These are phyloP conservation scores for Prunus mongolica DNA, from an alignment of 306 rosid genomes.

Conservation along the genomic window DNA sequence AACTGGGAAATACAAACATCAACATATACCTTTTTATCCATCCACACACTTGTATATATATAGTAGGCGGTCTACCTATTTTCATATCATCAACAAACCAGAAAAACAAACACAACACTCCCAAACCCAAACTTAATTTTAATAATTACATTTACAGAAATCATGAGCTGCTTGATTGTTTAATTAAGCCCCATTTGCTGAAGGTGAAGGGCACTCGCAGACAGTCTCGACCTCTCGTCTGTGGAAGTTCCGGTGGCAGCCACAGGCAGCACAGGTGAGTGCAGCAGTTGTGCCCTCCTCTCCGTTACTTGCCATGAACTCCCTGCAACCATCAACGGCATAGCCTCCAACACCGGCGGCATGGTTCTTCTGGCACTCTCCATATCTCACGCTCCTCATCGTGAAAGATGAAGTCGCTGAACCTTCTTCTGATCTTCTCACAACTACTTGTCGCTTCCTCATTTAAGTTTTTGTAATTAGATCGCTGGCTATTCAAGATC, in stretches of 20 bases:
- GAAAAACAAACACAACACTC: slow-evolving; percentile 1
- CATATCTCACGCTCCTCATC: slow-evolving; percentile 55
- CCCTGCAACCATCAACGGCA: slow-evolving; percentile 92
- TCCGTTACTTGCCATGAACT: slow-evolving; percentile 70
- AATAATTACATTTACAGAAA: not conserved
- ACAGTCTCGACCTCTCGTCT: slow-evolving; percentile 53
- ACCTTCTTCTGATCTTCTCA: slow-evolving; percentile 53
- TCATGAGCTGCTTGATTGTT: not conserved
- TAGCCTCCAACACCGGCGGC: slow-evolving; percentile 87
- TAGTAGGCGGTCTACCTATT: not conserved
- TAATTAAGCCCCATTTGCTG: slow-evolving; percentile 36
- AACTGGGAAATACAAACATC: not conserved
- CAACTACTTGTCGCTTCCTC: slow-evolving; percentile 91
- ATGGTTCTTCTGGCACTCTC: slow-evolving; percentile 93
- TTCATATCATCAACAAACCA: not conserved
- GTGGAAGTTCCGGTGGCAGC: slow-evolving; percentile 90
- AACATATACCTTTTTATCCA: not conserved
- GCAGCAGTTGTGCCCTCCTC: slow-evolving; percentile 55
- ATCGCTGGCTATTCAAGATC: not conserved
- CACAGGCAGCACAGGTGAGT: slow-evolving; percentile 87
- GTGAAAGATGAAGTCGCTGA: slow-evolving; percentile 13
- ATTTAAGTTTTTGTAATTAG: slow-evolving; percentile 18
- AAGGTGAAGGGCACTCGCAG: slow-evolving; percentile 46
- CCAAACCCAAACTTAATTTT: slow-evolving; percentile 1
- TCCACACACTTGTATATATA: not conserved